phyloP scores from a whole-genome alignment of 345 rosid species.

The Gossypium thurberi region DNA sequence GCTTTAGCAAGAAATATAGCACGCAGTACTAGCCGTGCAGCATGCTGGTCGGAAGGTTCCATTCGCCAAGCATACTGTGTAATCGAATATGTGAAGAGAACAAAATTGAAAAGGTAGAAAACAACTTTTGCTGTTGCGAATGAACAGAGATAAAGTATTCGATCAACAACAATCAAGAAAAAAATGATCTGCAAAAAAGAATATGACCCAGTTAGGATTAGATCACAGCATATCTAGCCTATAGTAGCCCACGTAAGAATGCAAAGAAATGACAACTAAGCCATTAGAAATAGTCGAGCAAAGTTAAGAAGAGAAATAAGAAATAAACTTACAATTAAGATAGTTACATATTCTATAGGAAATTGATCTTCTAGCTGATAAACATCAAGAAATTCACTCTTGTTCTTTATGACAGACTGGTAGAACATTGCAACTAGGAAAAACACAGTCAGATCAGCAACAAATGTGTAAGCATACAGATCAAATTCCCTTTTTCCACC shows the following conservation, averaged over 20 bases:
- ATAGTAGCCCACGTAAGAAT: slow-evolving; percentile 6
- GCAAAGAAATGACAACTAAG: slow-evolving; percentile 3
- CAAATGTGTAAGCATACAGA: slow-evolving; percentile 87
- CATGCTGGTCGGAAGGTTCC: slow-evolving; percentile 57
- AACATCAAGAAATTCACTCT: slow-evolving; percentile 87
- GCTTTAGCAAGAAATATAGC: slow-evolving; percentile 91
- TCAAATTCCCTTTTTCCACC: slow-evolving; percentile 95
- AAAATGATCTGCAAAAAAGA: slow-evolving; percentile 70
- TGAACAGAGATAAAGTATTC: slow-evolving; percentile 90
- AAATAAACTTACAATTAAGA: slow-evolving; percentile 63
- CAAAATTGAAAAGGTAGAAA: slow-evolving; percentile 81
- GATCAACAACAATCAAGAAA: slow-evolving; percentile 93
- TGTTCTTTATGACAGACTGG: slow-evolving; percentile 80
- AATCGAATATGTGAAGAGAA: slow-evolving; percentile 77
- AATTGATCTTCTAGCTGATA: slow-evolving; percentile 98
- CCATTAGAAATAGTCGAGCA: slow-evolving; percentile 1
- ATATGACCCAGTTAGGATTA: slow-evolving; percentile 28
- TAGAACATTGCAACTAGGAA: slow-evolving; percentile 87
- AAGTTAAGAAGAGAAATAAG: slow-evolving; percentile 6
- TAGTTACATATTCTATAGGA: slow-evolving; percentile 72
- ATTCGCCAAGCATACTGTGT: slow-evolving; percentile 83
- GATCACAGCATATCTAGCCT: not conserved
- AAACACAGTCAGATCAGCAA: slow-evolving; percentile 87
- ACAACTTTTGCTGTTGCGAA: slow-evolving; percentile 76
- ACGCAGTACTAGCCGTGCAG: slow-evolving; percentile 70